Evolutionary conservation across 2,329 filamentous ascomycete species (phyloP).

Genomic region (Neocucurbitaria cava): DNA sequence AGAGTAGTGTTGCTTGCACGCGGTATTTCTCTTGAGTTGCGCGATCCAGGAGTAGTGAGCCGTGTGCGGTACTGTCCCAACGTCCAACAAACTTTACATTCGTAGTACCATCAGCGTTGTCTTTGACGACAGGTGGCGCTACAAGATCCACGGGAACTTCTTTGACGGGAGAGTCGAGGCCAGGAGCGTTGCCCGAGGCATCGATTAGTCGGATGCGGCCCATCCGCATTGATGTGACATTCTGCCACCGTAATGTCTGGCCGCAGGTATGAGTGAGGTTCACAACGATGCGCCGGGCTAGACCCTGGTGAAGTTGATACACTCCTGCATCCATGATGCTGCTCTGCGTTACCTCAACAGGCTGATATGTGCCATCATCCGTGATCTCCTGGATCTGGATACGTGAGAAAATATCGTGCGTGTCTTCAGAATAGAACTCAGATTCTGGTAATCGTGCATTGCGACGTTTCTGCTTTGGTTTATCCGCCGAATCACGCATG

Average conservation of each 20-base stretch:
- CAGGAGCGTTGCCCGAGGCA: conserved; percentile 81
- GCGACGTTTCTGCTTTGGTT: conserved; percentile 64
- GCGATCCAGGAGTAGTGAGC: conserved; percentile 90
- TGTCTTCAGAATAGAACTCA: conserved; percentile 91
- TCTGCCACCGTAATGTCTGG: conserved; percentile 86
- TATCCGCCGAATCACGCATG: conserved; percentile 78
- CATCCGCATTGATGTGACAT: conserved; percentile 77
- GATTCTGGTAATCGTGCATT: conserved; percentile 81
- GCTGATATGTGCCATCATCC: conserved; percentile 87
- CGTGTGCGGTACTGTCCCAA: conserved; percentile 95
- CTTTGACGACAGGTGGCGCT: conserved; percentile 77
- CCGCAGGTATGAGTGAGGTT: conserved; percentile 92
- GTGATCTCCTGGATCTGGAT: conserved; percentile 91
- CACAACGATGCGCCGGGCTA: conserved; percentile 87
- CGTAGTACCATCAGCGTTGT: conserved; percentile 88
- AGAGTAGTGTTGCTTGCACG: conserved; percentile 84
- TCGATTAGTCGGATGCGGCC: conserved; percentile 85
- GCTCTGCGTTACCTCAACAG: conserved; percentile 89
- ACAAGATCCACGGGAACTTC: conserved; percentile 81
- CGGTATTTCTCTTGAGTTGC: conserved; percentile 91
- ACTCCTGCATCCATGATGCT: conserved; percentile 85
- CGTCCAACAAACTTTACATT: conserved; percentile 88
- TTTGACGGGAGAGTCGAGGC: conserved; percentile 72
- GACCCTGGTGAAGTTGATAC: conserved; percentile 92
- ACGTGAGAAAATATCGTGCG: conserved; percentile 88